phyloP scores from a whole-genome alignment of 192 early-diverging fungal species.

The Chytriomyces sp. region DNA sequence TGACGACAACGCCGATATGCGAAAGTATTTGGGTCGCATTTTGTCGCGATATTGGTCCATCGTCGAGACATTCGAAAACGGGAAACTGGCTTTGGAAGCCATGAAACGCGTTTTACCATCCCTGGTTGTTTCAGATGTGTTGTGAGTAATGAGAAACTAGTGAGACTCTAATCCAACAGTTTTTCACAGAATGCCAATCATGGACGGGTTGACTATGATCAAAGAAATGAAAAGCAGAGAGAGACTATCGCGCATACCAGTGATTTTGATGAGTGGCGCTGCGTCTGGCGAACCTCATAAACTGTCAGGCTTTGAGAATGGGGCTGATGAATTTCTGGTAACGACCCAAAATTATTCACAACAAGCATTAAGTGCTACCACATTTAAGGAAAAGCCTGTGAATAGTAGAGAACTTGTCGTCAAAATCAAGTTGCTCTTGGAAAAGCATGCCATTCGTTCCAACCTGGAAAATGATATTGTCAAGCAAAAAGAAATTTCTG shows the following conservation, averaged over 20 bases:
- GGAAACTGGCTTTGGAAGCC: slow-evolving; percentile 6
- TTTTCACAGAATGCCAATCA: slow-evolving; percentile 57
- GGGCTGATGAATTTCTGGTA: slow-evolving; percentile 64
- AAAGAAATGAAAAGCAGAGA: slow-evolving; percentile 40
- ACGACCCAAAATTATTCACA: slow-evolving; percentile 40
- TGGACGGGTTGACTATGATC: slow-evolving; percentile 60
- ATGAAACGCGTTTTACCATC: not conserved
- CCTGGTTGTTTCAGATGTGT: slow-evolving; percentile 11
- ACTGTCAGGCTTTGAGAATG: slow-evolving; percentile 52
- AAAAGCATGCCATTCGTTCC: slow-evolving; percentile 35
- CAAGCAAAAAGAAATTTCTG: not conserved
- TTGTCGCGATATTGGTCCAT: not conserved
- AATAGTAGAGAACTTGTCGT: slow-evolving; percentile 55
- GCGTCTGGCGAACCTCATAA: slow-evolving; percentile 56
- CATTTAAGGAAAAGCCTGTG: slow-evolving; percentile 17
- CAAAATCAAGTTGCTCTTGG: slow-evolving; percentile 55
- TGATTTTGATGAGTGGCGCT: slow-evolving; percentile 59
- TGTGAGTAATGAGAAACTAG: not conserved
- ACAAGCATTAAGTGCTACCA: not conserved
- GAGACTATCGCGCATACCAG: slow-evolving; percentile 46
- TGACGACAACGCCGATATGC: slow-evolving; percentile 56
- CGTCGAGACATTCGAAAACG: slow-evolving; percentile 18
- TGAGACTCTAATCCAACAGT: not conserved
- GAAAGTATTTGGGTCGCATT: slow-evolving; percentile 14
- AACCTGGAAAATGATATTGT: slow-evolving; percentile 5